A percentile compares a stretch with the other conserved stretches of the same genome.
Evolutionary conservation across 768 basidiomycete genomes (phyloP).

Genomic region (Mycena kentingensis): DNA sequence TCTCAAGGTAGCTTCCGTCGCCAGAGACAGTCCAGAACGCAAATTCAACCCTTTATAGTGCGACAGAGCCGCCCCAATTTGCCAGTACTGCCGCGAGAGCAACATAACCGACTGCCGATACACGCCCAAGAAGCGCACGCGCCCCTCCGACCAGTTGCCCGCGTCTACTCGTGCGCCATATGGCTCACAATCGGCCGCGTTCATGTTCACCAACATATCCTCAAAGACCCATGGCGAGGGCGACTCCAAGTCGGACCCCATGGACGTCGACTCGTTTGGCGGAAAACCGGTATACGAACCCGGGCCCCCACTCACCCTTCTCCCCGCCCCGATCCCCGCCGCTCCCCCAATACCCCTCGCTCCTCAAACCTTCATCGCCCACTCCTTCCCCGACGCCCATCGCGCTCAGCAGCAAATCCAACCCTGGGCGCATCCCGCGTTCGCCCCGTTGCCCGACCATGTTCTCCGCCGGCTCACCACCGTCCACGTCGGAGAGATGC

Average conservation of each 20-base stretch:
- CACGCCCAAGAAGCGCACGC: constrained; percentile 67
- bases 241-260: constrained; percentile 1
- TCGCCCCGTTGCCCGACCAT: constrained; percentile 59
- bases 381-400: constrained; percentile 39
- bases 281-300: constrained; percentile 6
- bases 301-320: constrained; percentile 24
- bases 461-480: constrained; percentile 56
- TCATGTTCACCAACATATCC: constrained; percentile 25
- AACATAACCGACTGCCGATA: constrained; percentile 64
- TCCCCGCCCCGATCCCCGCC: constrained; percentile 27
- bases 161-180: constrained; percentile 17
- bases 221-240: too few species aligned
- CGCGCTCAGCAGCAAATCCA: constrained; percentile 49
- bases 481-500: constrained; percentile 61
- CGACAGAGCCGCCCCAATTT: constrained; percentile 70
- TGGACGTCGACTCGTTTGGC: constrained; percentile 13
- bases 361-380: constrained; percentile 48
- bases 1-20: constrained; percentile 65
- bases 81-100: constrained; percentile 64
- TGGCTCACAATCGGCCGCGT: constrained; percentile 21
- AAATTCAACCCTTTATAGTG: constrained; percentile 44
- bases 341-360: constrained; percentile 18
- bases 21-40: too few species aligned
- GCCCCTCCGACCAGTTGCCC: constrained; percentile 40
- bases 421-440: constrained; percentile 61